Evolutionary conservation across 805 yeast species (phyloP).

Genomic region (Monosporozyma solicola): DNA sequence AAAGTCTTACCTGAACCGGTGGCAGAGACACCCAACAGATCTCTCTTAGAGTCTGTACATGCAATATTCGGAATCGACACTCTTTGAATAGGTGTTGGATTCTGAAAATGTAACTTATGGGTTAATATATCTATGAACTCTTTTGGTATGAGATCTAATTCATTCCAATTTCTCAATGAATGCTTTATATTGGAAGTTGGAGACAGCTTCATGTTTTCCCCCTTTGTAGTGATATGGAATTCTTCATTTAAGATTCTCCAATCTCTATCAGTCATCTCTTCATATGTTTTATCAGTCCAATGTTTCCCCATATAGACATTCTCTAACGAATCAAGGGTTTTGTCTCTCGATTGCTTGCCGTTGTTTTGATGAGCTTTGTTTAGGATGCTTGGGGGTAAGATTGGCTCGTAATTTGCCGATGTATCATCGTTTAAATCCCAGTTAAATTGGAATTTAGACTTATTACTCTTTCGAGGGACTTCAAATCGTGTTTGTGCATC

Average conservation of each 20-base stretch:
- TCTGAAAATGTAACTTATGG: slow-evolving; percentile 37
- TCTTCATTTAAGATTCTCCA: slow-evolving; percentile 87
- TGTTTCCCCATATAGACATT: slow-evolving; percentile 23
- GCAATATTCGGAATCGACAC: slow-evolving; percentile 67
- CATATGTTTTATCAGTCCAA: slow-evolving; percentile 63
- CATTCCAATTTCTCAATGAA: slow-evolving; percentile 73
- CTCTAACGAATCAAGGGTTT: slow-evolving; percentile 7
- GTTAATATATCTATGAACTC: slow-evolving; percentile 33
- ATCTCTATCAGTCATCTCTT: slow-evolving; percentile 69
- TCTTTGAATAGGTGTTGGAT: slow-evolving; percentile 88
- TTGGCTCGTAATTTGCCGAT: slow-evolving; percentile 34
- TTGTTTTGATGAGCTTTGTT: background rate
- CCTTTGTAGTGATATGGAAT: slow-evolving; percentile 51
- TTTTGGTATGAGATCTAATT: slow-evolving; percentile 40
- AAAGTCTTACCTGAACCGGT: slow-evolving; percentile 96
- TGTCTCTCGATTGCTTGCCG: background rate
- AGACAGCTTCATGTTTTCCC: slow-evolving; percentile 11
- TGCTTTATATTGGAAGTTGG: slow-evolving; percentile 13
- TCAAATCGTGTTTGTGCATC: background rate
- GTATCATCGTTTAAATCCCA: slow-evolving; percentile 72
- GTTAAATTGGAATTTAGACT: slow-evolving; percentile 46
- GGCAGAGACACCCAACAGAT: slow-evolving; percentile 65
- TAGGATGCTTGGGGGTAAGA: slow-evolving; percentile 21
- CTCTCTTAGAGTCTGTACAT: slow-evolving; percentile 29
- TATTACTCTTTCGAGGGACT: no score